These are phyloP conservation scores for Aspergillus latus DNA, from an alignment of 2,329 filamentous ascomycete genomes.

Conservation along the genomic window DNA sequence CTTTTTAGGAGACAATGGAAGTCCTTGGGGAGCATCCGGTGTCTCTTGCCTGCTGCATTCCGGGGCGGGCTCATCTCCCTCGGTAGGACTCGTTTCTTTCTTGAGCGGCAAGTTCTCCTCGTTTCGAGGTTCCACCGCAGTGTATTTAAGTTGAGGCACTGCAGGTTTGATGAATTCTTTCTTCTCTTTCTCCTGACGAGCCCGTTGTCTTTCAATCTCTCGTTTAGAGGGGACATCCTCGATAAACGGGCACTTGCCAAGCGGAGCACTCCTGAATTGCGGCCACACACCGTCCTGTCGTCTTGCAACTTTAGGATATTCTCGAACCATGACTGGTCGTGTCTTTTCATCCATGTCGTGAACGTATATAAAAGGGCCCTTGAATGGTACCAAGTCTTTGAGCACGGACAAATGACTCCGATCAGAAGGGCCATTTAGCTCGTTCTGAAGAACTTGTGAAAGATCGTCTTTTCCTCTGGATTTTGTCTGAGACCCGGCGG, in stretches of 20 bases:
- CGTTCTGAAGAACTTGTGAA: constrained; percentile 79
- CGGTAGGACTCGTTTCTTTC: constrained; percentile 18
- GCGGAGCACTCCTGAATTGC: constrained; percentile 81
- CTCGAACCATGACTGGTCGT: constrained; percentile 88
- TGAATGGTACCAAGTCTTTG: constrained; percentile 78
- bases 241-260: constrained; percentile 91
- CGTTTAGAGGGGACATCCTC: constrained; percentile 66
- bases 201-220: constrained; percentile 63
- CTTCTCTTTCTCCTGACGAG: constrained; percentile 55
- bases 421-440: constrained; percentile 84
- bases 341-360: constrained; percentile 95
- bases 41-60: constrained; percentile 19
- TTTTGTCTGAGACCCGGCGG: constrained; percentile 35
- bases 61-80: constrained; percentile 12
- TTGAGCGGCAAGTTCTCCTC: constrained; percentile 13
- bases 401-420: constrained; percentile 73
- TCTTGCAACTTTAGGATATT: constrained; percentile 77
- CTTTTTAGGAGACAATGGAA: constrained; percentile 31
- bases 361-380: constrained; percentile 90
- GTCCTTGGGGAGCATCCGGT: constrained; percentile 24
- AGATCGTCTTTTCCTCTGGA: constrained; percentile 59
- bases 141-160: constrained; percentile 22
- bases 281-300: constrained; percentile 93
- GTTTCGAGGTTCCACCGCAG: constrained; percentile 20
- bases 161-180: constrained; percentile 39